Percentiles rank a stretch among this genome's conserved stretches.
phyloP scores from a whole-genome alignment of 441 rosid species.

The Erysimum pusillum region DNA sequence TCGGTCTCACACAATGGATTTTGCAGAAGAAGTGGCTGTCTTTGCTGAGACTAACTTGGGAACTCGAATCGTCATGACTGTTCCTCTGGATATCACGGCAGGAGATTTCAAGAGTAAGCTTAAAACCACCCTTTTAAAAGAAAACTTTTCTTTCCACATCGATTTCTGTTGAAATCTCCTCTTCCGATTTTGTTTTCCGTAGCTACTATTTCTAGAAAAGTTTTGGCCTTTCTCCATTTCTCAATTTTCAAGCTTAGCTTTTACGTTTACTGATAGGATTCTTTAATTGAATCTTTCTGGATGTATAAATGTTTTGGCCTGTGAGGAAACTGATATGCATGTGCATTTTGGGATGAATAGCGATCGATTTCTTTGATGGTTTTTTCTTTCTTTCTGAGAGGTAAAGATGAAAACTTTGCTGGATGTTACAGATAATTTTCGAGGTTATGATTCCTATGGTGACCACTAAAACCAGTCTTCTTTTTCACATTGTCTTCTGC shows the following conservation, averaged over 20 bases:
- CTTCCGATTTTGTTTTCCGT: not conserved
- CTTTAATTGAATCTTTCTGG: not conserved
- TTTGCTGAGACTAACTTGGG: conserved; percentile 63
- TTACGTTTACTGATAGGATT: not conserved
- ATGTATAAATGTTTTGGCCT: not conserved
- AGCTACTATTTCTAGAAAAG: not conserved
- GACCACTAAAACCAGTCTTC: conserved; percentile 1
- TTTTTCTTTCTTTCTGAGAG: too few relatives aligned
- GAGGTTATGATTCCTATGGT: conserved; percentile 16
- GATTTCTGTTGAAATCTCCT: conserved; percentile 6
- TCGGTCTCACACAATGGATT: conserved; percentile 39
- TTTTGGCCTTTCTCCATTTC: conserved; percentile 16
- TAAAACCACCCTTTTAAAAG: not conserved
- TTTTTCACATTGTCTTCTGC: not conserved
- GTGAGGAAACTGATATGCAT: conserved; percentile 17
- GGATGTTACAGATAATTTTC: not conserved
- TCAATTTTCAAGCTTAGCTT: conserved; percentile 19
- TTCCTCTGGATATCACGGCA: conserved; percentile 54
- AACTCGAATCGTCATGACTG: conserved; percentile 65
- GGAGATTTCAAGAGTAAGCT: conserved; percentile 61
- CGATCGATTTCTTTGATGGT: not conserved
- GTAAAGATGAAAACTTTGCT: conserved; percentile 25
- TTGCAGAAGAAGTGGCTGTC: conserved; percentile 48
- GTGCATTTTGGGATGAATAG: conserved; percentile 14
- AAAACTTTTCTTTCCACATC: not conserved